These are phyloP conservation scores for Pyrus pyrifolia DNA, from an alignment of 306 rosid genomes.

Conservation along the genomic window DNA sequence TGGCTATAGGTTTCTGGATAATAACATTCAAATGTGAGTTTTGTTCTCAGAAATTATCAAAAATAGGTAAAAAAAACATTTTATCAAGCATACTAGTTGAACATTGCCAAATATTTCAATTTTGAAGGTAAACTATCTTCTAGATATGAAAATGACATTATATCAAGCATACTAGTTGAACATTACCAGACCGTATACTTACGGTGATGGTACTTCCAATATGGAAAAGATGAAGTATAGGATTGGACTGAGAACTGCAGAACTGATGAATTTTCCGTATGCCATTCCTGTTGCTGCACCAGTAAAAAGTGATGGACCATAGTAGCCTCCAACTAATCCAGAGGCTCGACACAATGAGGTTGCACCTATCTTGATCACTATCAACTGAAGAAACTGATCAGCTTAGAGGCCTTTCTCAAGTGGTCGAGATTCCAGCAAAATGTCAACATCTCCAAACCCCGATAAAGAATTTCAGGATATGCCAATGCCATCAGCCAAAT, in stretches of 20 bases:
- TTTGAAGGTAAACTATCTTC: conserved; percentile 7
- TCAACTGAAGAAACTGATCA: conserved; percentile 73
- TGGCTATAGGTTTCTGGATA: conserved; percentile 2
- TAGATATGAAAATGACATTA: conserved; percentile 11
- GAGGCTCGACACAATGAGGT: conserved; percentile 89
- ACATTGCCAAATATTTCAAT: conserved; percentile 12
- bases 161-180: background rate
- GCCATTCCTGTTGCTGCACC: conserved; percentile 97
- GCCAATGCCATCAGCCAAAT: conserved; percentile 78
- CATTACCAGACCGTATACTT: conserved; percentile 93
- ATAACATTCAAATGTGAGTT: conserved; percentile 15
- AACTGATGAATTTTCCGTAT: conserved; percentile 69
- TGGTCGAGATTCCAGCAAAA: conserved; percentile 88
- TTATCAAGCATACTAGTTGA: conserved; percentile 3
- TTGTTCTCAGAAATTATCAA: conserved; percentile 14
- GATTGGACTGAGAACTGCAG: conserved; percentile 50
- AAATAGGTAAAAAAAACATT: background rate
- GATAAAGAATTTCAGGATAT: conserved; percentile 88
- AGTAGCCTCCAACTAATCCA: conserved; percentile 91
- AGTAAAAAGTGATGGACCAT: conserved; percentile 92
- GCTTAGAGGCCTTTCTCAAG: conserved; percentile 63
- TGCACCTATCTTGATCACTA: conserved; percentile 71
- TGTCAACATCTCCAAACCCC: conserved; percentile 94
- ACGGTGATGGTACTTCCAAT: conserved; percentile 91
- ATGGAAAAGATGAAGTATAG: conserved; percentile 48